Evolutionary conservation across 306 rosid genomes (phyloP), one percentile per base, ranked within the genome.

Genomic region (Vicia sativa): DNA sequence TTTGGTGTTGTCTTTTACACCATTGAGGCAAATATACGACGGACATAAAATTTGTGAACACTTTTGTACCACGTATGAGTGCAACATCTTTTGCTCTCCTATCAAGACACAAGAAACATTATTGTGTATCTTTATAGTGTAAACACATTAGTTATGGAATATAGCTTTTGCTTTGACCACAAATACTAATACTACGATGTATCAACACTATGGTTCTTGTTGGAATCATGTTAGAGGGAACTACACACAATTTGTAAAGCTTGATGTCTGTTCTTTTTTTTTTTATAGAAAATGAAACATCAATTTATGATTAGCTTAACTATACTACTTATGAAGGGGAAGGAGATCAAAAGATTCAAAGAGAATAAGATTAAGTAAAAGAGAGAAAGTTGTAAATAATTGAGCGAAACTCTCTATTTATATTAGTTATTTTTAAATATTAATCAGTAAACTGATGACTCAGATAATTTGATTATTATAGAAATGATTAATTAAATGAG

Each of bases 41-140:
- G 41, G 42, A 49, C 67, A 68, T 57, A 75, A 10, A 26, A 21
- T 26, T 6, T 9, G 28, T 68, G 89, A 72, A 57, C 23, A 8
- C 10, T 9, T 9, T 28, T 16, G 56, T 25, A 13, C 79, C 84
- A 76, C 82, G 74, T 75, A 60, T 31, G 25, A 60, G 35, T 67
- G 73, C 71, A 77, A 68, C 46, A 59, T 7, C 78, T 55, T 52
- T 16, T 35, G 55, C 56, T 76, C 71, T 48, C 58, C 65, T 18
- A 72, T 28, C 35, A 41, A 39, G 11, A 14, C 73, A 11, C 11
- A n/a, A 48, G 15, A 74, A 49, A 76, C 69, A 67, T 76, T 76
- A 80, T 61, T 28, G 8, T 63, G 53, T 68, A 53, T 75, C 58
- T 77, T 70, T 19, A 4, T 60, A 15, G 26, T 29, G 71, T 25